Evolutionary conservation across 805 yeast genomes (phyloP), one percentile per base, ranked within the genome.

Genomic region (Suhomyces tanzawaensis): DNA sequence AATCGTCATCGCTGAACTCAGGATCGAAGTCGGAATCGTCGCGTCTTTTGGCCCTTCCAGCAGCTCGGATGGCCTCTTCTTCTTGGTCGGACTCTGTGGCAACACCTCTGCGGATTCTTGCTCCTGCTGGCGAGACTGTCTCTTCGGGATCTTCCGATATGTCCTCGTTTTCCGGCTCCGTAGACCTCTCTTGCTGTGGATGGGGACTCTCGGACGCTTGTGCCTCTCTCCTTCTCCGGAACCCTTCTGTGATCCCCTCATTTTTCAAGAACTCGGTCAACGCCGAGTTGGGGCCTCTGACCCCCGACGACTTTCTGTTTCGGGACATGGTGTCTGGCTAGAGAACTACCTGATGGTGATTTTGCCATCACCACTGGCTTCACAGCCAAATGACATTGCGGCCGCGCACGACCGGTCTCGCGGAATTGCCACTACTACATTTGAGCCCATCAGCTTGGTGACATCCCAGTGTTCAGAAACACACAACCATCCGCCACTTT

Each of bases 161-260:
- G 7, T 24, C 27, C 5, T n/a, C 13, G n/a, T n/a, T n/a, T 11
- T 16, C 36, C 8, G 27, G 43, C 19, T 33, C 50, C 23, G 44
- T 49, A 13, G 33, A 8, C n/a, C 24, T 18, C 13, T 17, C 26
- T 23, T 41, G 49, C 57, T 22, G 61, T 59, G 36, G 58, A 62
- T 42, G 57, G 42, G 32, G 31, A 26, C 25, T 23, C 18, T 31
- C 30, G 12, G 24, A 37, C 19, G 37, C 40, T 31, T 48, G 44
- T 11, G 47, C 36, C 24, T 34, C 47, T 36, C 52, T 43, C 30
- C 69, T 51, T 41, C 58, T 64, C 53, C 89, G 71, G 55, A 88
- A 88, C 29, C 78, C 80, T 40, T 81, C 88, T 1, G 96, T 84
- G 62, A 90, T 90, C 24, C 97, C 97, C 60, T 89, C 95, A 40